Evolutionary conservation across 441 rosid genomes (phyloP).

Genomic region (Cnidoscolus chayamansa): DNA sequence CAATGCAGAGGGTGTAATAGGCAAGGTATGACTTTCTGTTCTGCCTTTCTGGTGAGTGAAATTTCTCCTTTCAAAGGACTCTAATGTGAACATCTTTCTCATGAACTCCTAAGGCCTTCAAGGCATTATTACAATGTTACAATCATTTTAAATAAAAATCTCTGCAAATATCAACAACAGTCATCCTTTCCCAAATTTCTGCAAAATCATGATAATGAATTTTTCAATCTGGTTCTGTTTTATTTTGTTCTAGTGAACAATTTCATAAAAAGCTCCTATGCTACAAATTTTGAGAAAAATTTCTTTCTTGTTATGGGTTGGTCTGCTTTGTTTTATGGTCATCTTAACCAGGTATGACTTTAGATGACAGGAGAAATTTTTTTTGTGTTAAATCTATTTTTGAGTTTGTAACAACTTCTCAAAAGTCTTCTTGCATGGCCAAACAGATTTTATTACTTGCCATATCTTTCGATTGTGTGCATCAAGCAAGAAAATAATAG

Average conservation of each 20-base stretch:
- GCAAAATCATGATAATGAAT: neutral
- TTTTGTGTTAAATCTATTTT: neutral
- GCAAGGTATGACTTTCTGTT: constrained; percentile 42
- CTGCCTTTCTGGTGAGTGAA: neutral
- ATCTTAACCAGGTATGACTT: neutral
- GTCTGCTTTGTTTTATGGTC: neutral
- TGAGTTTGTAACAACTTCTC: neutral
- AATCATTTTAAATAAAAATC: neutral
- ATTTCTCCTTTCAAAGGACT: neutral
- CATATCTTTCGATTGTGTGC: neutral
- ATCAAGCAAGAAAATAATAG: neutral
- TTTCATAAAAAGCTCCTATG: neutral
- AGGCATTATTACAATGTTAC: neutral
- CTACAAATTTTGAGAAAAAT: neutral
- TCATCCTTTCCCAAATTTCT: neutral
- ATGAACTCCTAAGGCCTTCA: neutral
- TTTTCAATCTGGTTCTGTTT: neutral
- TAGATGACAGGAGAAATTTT: neutral
- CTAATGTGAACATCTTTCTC: neutral
- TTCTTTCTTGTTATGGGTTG: neutral
- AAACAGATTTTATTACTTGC: constrained; percentile 3
- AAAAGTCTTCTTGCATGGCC: neutral
- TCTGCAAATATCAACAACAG: neutral
- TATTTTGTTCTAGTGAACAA: neutral
- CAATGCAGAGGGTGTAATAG: constrained; percentile 59